These are phyloP conservation scores for Fusarium penzigii DNA, from an alignment of 2,329 filamentous ascomycete species.

Conservation along the genomic window DNA sequence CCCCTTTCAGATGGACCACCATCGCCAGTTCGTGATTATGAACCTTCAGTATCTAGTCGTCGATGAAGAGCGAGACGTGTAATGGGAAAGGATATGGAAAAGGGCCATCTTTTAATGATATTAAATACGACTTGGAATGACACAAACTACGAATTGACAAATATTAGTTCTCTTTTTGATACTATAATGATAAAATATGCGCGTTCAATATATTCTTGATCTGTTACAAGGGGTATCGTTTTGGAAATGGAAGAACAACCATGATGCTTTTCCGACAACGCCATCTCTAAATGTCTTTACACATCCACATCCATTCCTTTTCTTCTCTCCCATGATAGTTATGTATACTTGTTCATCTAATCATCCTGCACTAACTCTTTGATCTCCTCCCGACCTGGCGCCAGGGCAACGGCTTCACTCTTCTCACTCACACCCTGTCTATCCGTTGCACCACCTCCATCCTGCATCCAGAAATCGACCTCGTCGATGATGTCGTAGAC, in stretches of 20 bases:
- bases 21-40: conserved; percentile 7
- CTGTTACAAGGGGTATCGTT: not conserved
- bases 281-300: not conserved
- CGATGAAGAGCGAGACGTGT: conserved; percentile 5
- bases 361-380: conserved; percentile 68
- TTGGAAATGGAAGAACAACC: not conserved
- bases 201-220: not conserved
- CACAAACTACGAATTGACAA: not conserved
- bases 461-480: conserved; percentile 83
- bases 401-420: conserved; percentile 44
- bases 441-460: conserved; percentile 55
- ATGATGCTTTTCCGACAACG: not conserved
- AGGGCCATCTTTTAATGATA: not conserved
- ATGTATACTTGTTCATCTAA: conserved; percentile 29
- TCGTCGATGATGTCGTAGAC: conserved; percentile 94
- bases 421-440: conserved; percentile 47
- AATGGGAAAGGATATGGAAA: not conserved
- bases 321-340: no score
- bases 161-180: not conserved
- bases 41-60: conserved; percentile 6
- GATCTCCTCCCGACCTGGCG: conserved; percentile 56
- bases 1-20: conserved; percentile 17
- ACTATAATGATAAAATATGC: not conserved
- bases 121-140: not conserved
- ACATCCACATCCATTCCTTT: no score